Evolutionary conservation across 2,329 filamentous ascomycete species (phyloP).

Genomic region (Knoxdaviesia capensis): DNA sequence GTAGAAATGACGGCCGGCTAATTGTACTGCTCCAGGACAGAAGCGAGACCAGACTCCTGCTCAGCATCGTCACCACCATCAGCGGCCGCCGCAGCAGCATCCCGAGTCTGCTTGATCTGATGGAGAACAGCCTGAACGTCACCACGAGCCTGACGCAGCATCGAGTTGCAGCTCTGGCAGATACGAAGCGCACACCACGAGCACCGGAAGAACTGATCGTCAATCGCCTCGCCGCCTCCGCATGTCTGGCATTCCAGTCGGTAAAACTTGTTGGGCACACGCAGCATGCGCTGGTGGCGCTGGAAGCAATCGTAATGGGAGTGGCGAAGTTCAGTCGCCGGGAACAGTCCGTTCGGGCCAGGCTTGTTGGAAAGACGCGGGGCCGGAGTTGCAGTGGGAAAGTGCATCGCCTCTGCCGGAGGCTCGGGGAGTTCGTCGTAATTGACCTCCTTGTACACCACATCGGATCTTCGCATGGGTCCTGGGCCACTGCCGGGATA

Average conservation of each 20-base stretch:
- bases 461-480: conserved; percentile 2
- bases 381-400: conserved; percentile 10
- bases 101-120: conserved; percentile 6
- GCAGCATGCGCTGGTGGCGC: conserved; percentile 25
- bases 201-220: conserved; percentile 25
- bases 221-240: conserved; percentile 11
- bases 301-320: conserved; percentile 25
- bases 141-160: conserved; percentile 18
- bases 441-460: conserved; percentile 21
- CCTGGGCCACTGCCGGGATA: not conserved
- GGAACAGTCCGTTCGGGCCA: conserved; percentile 16
- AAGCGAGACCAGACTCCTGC: not conserved
- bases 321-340: conserved; percentile 21
- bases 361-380: not conserved
- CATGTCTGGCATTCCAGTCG: conserved; percentile 34
- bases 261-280: conserved; percentile 25
- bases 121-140: conserved; percentile 22
- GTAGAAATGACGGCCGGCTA: too few species aligned
- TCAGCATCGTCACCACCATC: not conserved
- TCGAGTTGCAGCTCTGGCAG: conserved; percentile 24
- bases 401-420: conserved; percentile 16
- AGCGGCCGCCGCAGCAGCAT: not conserved
- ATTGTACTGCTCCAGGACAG: not conserved
- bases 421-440: conserved; percentile 11
- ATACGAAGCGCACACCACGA: conserved; percentile 30